Conservation (phyloP, 2,329 filamentous ascomycete genomes). For the Metarhizium album region DNA sequence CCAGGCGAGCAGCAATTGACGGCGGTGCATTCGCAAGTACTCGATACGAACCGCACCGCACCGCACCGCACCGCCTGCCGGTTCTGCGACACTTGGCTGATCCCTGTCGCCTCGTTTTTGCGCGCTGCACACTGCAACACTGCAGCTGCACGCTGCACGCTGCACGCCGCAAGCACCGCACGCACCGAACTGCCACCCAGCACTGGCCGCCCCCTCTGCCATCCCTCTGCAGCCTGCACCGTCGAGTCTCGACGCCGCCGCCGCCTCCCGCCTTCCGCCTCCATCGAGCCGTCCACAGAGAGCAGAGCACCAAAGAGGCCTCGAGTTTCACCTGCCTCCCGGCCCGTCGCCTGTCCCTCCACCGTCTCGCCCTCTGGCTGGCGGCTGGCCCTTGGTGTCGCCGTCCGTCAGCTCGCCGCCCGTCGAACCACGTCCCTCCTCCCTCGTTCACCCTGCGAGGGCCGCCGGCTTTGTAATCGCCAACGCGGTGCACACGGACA, state of each 20-base stretch:
- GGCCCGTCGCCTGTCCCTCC: background rate
- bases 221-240: no score
- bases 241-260: background rate
- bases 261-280: no score
- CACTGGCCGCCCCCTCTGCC: no score
- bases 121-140: background rate
- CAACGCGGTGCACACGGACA: no score
- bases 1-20: no score
- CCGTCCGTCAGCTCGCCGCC: background rate
- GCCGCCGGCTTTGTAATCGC: conserved; percentile 5
- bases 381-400: background rate
- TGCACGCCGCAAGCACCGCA: background rate
- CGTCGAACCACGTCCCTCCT: background rate
- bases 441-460: no score
- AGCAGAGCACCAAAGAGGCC: no score
- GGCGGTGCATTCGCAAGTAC: no score
- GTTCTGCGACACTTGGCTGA: background rate
- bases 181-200: no score
- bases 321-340: no score
- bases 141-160: background rate
- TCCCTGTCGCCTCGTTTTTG: conserved; percentile 8
- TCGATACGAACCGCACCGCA: background rate
- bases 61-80: background rate
- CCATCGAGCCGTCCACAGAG: no score
- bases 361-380: background rate